Base-by-base conservation (phyloP, 306 rosid species). In the Comarum palustre region DNA sequence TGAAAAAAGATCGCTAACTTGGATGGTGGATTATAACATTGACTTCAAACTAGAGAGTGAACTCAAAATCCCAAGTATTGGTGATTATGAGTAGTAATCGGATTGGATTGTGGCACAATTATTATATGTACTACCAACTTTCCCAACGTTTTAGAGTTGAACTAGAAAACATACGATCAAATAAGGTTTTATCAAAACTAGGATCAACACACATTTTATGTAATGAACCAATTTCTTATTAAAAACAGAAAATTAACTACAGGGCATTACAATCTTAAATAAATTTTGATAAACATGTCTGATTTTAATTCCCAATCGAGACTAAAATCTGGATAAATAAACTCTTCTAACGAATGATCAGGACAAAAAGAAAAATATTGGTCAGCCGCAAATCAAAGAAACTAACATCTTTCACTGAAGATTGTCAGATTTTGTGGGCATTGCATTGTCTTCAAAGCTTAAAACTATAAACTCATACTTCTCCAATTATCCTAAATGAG, bases 401-500 rank as follows among this genome's bases (percentile, higher is more conserved):
- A 60, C 60, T 67, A 45, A 59, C 6, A 54, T 66, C 51, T 10
- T 19, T 41, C 46, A 58, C 55, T 24, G 51, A 79, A 64, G 45
- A 55, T 42, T 43, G 52, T 60, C 51, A 31, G 74, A 81, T 68
- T 71, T 75, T 50, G 57, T 73, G 79, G 20, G 78, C 64, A 34
- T 42, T 66, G 75, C 82, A 46, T 76, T 29, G 36, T n/a, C 82
- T 75, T 62, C 62, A 50, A 66, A 84, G 79, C 70, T 75, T 79
- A 75, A 52, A 82, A 76, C 83, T 72, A 75, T 20, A 25, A 58
- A 72, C 63, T 46, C 58, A 25, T 45, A 58, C 76, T 74, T 75
- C 13, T 25, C 76, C 69, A 71, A 73, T 77, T 63, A 80, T 77
- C 85, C 88, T 80, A 78, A 67, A 72, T 62, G 80, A 66, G 17